These are phyloP conservation scores for Coemansia sp. DNA, from an alignment of 192 early-diverging fungal species.

Conservation along the genomic window DNA sequence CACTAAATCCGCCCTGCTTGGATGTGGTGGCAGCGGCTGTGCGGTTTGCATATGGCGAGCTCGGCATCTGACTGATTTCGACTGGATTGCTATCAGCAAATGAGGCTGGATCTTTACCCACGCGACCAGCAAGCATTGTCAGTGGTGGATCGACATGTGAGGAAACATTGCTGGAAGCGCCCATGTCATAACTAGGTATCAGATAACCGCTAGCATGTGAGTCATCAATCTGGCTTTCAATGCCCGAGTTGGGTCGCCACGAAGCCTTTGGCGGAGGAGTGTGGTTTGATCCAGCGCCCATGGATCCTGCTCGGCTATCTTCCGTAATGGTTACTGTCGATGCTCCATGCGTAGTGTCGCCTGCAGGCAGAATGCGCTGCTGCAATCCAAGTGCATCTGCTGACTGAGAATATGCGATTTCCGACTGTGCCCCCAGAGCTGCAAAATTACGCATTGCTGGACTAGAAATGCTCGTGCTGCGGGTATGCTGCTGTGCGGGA, in stretches of 20 bases:
- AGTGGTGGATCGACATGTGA: conserved; percentile 38
- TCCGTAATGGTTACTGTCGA: background rate
- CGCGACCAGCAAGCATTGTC: conserved; percentile 29
- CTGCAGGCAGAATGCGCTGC: conserved; percentile 7
- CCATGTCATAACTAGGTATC: conserved; percentile 11
- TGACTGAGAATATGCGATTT: conserved; percentile 5
- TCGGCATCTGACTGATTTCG: background rate
- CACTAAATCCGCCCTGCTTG: conserved; percentile 20
- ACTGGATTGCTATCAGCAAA: conserved; percentile 11
- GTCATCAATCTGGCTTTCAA: conserved; percentile 10
- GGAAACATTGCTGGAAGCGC: conserved; percentile 35
- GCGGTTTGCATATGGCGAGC: conserved; percentile 1
- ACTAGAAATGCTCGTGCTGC: conserved; percentile 21
- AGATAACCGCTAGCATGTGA: background rate
- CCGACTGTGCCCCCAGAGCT: background rate
- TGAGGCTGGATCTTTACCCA: conserved; percentile 7
- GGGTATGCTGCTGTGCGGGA: background rate
- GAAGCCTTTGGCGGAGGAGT: conserved; percentile 1
- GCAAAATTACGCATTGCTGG: conserved; percentile 16
- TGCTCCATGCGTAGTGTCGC: conserved; percentile 4
- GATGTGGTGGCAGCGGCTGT: background rate
- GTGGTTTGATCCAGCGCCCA: background rate
- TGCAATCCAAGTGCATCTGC: conserved; percentile 13
- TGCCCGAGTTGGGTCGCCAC: conserved; percentile 17
- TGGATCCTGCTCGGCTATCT: conserved; percentile 4